Base-by-base conservation (phyloP, 23 red algal species). In the Pyropia haitanensis region DNA sequence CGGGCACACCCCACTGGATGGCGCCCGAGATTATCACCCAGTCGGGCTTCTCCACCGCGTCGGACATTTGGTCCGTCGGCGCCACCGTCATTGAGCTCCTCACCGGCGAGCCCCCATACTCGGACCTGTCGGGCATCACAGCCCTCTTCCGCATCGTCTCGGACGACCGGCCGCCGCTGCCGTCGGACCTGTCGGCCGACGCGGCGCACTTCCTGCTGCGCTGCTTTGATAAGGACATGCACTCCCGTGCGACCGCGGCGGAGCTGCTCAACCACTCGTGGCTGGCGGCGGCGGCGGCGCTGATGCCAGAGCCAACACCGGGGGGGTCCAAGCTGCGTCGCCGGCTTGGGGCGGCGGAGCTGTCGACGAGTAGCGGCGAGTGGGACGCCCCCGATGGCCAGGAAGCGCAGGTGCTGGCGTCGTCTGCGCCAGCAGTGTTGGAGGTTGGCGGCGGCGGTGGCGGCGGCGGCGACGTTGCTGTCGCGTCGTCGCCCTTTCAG, bases 1-100 rank as follows among this genome's bases (percentile, higher is more conserved):
- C 78, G 14, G 94, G 94, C 5, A 87, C 94, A 34, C 94, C 94
- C 30, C 91, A 98, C 75, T 98, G 94, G 94, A 98, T 98, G 94
- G 94, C 94, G 17, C 94, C 94, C 34, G 94, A 98, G 64, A 98
- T 98, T 56, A 98, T 98, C 58, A 75, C 72, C 34, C 73, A 91
- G 60, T 76, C 78, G 14, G 94, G 94, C 13, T 87, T 66, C 50
- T 79, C 83, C 18, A 98, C 94, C 27, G 94, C 80, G 0, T 85
- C 84, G 27, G 94, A 98, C 67, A 91, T 98, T 51, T 98, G 94
- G 94, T 88, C 81, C 28, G 64, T 98, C 32, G 94, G 94, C 26
- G 91, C 86, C 51, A 98, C 94, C 15, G 87, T 98, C 22, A 82
- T 98, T 53, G 94, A 98, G 72, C 72, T 98, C 52, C 70, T 98